A percentile compares a stretch with the other conserved stretches of the same genome.
Evolutionary conservation across 73 alveolate genomes (phyloP).

Genomic region (Stentor coeruleus): DNA sequence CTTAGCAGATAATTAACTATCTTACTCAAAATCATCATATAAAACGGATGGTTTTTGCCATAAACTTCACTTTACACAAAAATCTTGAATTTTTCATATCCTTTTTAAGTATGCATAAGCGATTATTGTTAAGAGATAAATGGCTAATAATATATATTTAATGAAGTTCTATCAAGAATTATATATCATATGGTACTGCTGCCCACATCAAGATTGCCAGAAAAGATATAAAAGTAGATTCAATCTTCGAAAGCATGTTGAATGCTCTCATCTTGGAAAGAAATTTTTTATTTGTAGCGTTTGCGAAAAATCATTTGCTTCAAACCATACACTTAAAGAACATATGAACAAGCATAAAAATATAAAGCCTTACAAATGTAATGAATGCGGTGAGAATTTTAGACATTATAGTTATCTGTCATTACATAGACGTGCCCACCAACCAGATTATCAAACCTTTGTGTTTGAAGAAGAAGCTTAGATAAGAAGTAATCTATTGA

Average conservation of each 20-base stretch:
- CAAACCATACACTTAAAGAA: not conserved
- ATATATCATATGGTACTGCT: not conserved
- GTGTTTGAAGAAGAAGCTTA: no score
- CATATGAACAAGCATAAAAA: not conserved
- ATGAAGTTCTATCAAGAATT: no score
- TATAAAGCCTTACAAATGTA: not conserved
- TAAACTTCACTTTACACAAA: no score
- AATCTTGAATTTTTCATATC: no score
- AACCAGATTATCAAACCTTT: not conserved
- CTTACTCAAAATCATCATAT: no score
- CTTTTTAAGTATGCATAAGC: no score
- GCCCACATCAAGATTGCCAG: not conserved
- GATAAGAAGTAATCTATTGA: no score
- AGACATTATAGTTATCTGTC: not conserved
- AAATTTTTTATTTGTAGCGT: not conserved
- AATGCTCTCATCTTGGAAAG: not conserved
- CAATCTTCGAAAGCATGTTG: not conserved
- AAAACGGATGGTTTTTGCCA: no score
- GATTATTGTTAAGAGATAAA: no score
- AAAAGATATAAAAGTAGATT: no score
- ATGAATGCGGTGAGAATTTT: not conserved
- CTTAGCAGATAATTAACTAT: no score
- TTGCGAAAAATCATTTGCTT: not conserved
- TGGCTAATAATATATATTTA: no score
- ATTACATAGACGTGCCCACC: not conserved